A percentile compares a stretch with the other conserved stretches of the same genome.
Evolutionary conservation across 345 rosid genomes (phyloP).

Genomic region (Mallotus nudiflorus): DNA sequence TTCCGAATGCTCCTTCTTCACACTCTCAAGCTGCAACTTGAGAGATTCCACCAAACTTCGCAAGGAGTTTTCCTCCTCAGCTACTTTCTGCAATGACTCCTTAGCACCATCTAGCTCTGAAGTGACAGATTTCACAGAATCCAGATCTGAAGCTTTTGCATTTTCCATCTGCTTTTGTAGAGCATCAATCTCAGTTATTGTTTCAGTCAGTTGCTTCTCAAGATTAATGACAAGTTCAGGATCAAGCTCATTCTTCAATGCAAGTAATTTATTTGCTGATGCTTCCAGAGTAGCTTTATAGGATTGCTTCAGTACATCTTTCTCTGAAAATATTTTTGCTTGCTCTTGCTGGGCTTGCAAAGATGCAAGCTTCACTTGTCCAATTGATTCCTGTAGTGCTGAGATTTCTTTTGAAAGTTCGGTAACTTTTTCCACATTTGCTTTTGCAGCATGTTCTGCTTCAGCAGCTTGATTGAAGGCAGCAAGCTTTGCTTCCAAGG

Average conservation of each 20-base stretch:
- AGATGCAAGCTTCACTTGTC: conserved; percentile 76
- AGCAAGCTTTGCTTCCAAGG: conserved; percentile 51
- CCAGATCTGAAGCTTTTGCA: conserved; percentile 74
- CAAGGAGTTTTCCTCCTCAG: conserved; percentile 73
- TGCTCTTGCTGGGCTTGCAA: conserved; percentile 69
- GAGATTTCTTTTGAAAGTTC: conserved; percentile 78
- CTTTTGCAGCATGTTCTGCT: conserved; percentile 58
- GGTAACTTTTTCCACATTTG: conserved; percentile 65
- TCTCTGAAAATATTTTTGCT: conserved; percentile 61
- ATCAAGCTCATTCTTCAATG: conserved; percentile 64
- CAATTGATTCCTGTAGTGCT: conserved; percentile 67
- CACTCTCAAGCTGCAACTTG: conserved; percentile 63
- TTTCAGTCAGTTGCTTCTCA: conserved; percentile 62
- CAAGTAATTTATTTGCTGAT: conserved; percentile 53
- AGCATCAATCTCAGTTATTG: conserved; percentile 53
- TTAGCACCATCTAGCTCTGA: conserved; percentile 81
- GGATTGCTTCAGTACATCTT: conserved; percentile 60
- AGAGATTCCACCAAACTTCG: conserved; percentile 65
- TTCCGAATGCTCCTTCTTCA: conserved; percentile 69
- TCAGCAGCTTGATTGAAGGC: conserved; percentile 61
- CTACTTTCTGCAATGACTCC: conserved; percentile 68
- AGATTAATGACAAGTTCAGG: conserved; percentile 63
- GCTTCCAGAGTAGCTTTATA: conserved; percentile 67
- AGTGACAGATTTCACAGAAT: conserved; percentile 62
- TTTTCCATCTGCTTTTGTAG: conserved; percentile 70